These are phyloP conservation scores for Talaromyces sp. DNA, from an alignment of 2,329 filamentous ascomycete genomes.

Conservation along the genomic window DNA sequence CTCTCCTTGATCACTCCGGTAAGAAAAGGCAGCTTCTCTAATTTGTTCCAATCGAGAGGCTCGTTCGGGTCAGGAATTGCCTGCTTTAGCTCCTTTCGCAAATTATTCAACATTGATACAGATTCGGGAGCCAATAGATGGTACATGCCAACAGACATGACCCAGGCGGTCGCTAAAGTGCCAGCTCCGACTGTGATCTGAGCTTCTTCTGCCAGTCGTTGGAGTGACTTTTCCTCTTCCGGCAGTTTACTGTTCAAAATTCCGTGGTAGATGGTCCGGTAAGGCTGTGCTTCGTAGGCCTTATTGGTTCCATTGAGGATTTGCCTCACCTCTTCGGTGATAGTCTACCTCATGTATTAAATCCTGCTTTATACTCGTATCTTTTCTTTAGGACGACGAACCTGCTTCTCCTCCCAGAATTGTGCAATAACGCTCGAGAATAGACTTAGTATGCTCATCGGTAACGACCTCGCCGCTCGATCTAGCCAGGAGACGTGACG, in stretches of 20 bases:
- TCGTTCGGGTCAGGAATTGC: not conserved
- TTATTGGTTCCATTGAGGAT: conserved; percentile 2
- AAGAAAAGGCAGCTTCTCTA: conserved; percentile 20
- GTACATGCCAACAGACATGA: conserved; percentile 2
- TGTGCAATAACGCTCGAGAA: not conserved
- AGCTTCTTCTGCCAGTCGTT: conserved; percentile 4
- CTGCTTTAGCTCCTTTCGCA: not conserved
- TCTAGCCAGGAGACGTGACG: not conserved
- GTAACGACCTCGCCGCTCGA: not conserved
- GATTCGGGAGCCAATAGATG: not conserved
- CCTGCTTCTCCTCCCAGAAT: not conserved
- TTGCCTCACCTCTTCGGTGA: not conserved
- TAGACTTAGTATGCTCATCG: not conserved
- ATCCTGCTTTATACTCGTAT: not conserved
- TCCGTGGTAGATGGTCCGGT: conserved; percentile 5
- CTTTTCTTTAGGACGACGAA: not conserved
- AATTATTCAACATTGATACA: not conserved
- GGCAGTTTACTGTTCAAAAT: conserved; percentile 11
- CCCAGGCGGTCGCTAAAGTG: conserved; percentile 3
- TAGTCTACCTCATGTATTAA: not conserved
- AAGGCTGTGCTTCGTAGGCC: not conserved
- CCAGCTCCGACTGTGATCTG: conserved; percentile 1
- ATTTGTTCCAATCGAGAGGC: not conserved
- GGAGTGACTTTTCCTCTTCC: conserved; percentile 2
- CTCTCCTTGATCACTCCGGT: conserved; percentile 32